Evolutionary conservation across 345 rosid species (phyloP).

Genomic region (Eutrema heterophyllum): DNA sequence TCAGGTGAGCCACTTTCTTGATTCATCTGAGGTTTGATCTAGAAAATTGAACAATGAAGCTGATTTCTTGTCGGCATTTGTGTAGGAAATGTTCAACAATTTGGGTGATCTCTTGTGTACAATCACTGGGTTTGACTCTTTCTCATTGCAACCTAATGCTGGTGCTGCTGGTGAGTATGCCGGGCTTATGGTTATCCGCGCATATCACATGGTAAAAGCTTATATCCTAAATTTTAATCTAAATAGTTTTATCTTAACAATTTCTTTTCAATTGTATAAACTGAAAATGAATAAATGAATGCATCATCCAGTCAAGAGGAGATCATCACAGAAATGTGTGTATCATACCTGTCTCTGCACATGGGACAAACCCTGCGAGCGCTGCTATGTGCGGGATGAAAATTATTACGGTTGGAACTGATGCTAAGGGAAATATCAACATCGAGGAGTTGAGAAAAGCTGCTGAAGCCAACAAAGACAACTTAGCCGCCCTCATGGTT

Average conservation of each 20-base stretch:
- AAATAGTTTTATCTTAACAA: not conserved
- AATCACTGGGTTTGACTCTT: constrained; percentile 93
- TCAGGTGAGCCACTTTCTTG: constrained; percentile 49
- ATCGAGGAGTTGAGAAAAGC: constrained; percentile 85
- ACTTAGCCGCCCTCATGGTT: constrained; percentile 91
- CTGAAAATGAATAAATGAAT: constrained; percentile 22
- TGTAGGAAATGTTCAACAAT: constrained; percentile 86
- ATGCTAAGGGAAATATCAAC: constrained; percentile 96
- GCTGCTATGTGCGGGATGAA: constrained; percentile 99
- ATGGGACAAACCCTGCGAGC: constrained; percentile 99
- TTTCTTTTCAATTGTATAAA: not conserved
- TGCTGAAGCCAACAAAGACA: constrained; percentile 85
- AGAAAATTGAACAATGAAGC: constrained; percentile 11
- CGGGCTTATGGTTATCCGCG: constrained; percentile 99
- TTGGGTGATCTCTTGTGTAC: constrained; percentile 83
- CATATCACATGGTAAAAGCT: constrained; percentile 73
- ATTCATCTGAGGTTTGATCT: not conserved
- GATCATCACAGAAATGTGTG: constrained; percentile 95
- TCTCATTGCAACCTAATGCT: constrained; percentile 99
- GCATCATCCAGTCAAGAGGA: constrained; percentile 71
- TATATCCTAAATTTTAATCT: not conserved
- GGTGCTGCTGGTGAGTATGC: constrained; percentile 99
- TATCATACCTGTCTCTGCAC: constrained; percentile 98
- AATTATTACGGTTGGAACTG: constrained; percentile 90
- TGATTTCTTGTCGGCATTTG: constrained; percentile 14